Evolutionary conservation across 257 asterid genomes (phyloP).

Genomic region (Solanum chiquidenum): DNA sequence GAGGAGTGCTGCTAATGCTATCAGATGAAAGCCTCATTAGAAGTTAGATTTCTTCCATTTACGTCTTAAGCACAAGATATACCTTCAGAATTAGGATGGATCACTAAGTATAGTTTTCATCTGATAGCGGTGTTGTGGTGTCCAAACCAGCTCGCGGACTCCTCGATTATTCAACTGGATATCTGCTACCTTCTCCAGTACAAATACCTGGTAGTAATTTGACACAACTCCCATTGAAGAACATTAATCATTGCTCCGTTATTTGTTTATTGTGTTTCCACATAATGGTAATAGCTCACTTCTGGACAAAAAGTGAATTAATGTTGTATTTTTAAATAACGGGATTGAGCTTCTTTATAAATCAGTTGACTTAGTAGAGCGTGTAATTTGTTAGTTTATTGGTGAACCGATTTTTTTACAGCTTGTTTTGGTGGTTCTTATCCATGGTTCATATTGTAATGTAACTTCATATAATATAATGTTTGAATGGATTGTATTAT

Average conservation of each 20-base stretch:
- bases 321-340: not conserved
- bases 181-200: not conserved
- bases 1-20: conserved; percentile 10
- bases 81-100: not conserved
- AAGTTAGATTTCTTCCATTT: not conserved
- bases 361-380: not conserved
- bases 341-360: not conserved
- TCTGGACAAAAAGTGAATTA: not conserved
- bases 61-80: not conserved
- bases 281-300: not conserved
- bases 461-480: not conserved
- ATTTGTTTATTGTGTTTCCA: not conserved
- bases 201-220: not conserved
- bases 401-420: not conserved
- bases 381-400: not conserved
- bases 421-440: not conserved
- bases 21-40: conserved; percentile 19
- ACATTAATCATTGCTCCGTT: not conserved
- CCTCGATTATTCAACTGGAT: not conserved
- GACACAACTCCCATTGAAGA: not conserved
- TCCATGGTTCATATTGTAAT: not conserved
- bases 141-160: not conserved
- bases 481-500: not conserved
- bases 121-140: not conserved
- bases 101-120: not conserved